These are phyloP conservation scores for Tulasnella calospora DNA, from an alignment of 768 basidiomycete species.

Conservation along the genomic window DNA sequence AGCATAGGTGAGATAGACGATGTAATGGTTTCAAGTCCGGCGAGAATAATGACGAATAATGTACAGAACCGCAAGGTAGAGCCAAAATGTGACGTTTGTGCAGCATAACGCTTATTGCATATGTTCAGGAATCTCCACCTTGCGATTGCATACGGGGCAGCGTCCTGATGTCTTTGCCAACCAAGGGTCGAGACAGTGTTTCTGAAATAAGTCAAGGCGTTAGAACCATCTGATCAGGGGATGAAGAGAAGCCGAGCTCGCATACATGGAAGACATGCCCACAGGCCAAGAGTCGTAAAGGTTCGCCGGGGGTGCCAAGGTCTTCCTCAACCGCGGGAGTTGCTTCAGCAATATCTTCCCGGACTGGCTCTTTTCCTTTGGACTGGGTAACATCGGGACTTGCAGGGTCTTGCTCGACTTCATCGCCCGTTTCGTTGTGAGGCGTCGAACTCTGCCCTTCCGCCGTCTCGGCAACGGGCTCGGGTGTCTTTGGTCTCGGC, in stretches of 20 bases:
- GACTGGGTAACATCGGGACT: slow-evolving; percentile 36
- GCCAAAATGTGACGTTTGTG: not conserved
- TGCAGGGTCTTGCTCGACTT: slow-evolving; percentile 34
- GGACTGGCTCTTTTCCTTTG: slow-evolving; percentile 27
- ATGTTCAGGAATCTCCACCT: slow-evolving; percentile 45
- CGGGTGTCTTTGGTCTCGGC: not conserved
- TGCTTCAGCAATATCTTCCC: slow-evolving; percentile 31
- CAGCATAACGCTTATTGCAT: not conserved
- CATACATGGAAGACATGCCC: slow-evolving; percentile 89
- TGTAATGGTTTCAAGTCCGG: too few relatives aligned
- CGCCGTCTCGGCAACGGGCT: not conserved
- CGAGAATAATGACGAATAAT: not conserved
- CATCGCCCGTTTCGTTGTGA: not conserved
- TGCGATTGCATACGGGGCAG: slow-evolving; percentile 80
- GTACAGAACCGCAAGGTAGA: not conserved
- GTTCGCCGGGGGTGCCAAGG: slow-evolving; percentile 49
- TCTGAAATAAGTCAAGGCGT: slow-evolving; percentile 41
- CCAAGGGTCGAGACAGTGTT: slow-evolving; percentile 90
- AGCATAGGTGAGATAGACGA: too few relatives aligned
- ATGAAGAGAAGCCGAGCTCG: slow-evolving; percentile 25
- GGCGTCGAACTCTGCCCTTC: not conserved
- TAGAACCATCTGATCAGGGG: slow-evolving; percentile 19
- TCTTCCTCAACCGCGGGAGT: slow-evolving; percentile 26
- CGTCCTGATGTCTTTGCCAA: slow-evolving; percentile 76
- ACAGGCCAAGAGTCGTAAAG: slow-evolving; percentile 68